phyloP scores from a whole-genome alignment of 352 stramenopile genomes.

The Phytophthora pluvialis region DNA sequence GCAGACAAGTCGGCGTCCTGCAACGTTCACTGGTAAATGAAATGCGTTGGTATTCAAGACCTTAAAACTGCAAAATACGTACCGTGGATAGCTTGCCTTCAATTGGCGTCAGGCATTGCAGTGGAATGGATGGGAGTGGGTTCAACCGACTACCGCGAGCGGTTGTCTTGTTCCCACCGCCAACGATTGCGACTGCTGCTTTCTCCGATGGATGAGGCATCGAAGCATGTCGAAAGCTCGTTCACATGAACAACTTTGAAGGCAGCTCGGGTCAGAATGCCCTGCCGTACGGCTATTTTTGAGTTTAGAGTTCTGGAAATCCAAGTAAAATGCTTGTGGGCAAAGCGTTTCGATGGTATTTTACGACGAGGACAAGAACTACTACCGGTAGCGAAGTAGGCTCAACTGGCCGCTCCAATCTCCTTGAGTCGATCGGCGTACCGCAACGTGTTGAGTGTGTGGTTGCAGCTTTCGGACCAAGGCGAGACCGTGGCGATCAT shows the following conservation, averaged over 20 bases:
- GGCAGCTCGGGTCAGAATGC: too few species aligned
- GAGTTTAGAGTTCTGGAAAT: too few species aligned
- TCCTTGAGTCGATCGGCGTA: slow-evolving; percentile 97
- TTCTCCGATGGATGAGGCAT: slow-evolving; percentile 23
- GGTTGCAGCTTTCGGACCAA: slow-evolving; percentile 93
- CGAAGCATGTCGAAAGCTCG: slow-evolving; percentile 10
- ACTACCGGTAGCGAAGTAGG: not conserved
- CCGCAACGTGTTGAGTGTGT: slow-evolving; percentile 96
- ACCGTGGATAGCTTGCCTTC: slow-evolving; percentile 45
- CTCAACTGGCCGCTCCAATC: slow-evolving; percentile 41
- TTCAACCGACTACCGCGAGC: slow-evolving; percentile 12
- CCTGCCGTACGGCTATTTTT: too few species aligned
- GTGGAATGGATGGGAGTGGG: slow-evolving; percentile 26
- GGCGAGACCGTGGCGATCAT: slow-evolving; percentile 96
- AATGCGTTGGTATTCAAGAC: not conserved
- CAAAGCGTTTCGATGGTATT: slow-evolving; percentile 5
- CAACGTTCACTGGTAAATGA: not conserved
- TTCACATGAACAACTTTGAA: too few species aligned
- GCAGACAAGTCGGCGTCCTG: slow-evolving; percentile 59
- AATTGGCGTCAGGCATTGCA: slow-evolving; percentile 48
- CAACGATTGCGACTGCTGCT: slow-evolving; percentile 1
- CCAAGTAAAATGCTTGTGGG: too few species aligned
- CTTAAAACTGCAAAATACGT: not conserved
- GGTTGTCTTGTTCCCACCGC: slow-evolving; percentile 4
- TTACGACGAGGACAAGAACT: not conserved